Percentiles rank a stretch among this genome's conserved stretches.
These are phyloP conservation scores for Mortierella sp. DNA, from an alignment of 371 early-diverging fungal genomes.

Conservation along the genomic window DNA sequence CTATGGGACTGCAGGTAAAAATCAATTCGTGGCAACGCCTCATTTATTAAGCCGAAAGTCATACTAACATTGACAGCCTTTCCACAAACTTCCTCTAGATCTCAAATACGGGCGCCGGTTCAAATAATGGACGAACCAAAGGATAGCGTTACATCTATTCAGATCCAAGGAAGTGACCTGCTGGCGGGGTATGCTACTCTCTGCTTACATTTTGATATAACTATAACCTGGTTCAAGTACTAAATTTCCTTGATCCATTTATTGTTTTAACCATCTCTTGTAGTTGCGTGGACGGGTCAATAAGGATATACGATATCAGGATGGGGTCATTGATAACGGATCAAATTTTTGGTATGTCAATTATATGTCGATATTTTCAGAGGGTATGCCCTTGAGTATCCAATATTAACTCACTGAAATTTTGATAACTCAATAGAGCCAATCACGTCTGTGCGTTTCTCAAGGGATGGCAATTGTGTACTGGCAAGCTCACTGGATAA, in stretches of 20 bases:
- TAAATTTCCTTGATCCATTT: neutral
- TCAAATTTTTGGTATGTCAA: conserved; percentile 72
- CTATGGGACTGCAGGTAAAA: conserved; percentile 89
- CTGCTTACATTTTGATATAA: neutral
- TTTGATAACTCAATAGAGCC: conserved; percentile 65
- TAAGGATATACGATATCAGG: conserved; percentile 90
- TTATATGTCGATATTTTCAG: neutral
- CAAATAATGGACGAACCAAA: conserved; percentile 90
- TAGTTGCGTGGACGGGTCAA: conserved; percentile 86
- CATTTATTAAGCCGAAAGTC: neutral
- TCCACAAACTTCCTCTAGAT: conserved; percentile 57
- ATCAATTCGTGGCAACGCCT: neutral
- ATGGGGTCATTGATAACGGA: conserved; percentile 79
- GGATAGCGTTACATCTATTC: conserved; percentile 88
- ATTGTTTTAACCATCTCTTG: neutral
- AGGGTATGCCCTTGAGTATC: neutral
- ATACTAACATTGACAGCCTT: neutral
- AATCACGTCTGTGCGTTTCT: conserved; percentile 81
- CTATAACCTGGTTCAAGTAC: neutral
- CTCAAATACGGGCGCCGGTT: conserved; percentile 78
- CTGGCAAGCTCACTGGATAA: conserved; percentile 81
- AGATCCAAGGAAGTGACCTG: conserved; percentile 77
- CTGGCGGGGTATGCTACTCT: conserved; percentile 72
- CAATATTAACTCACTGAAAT: neutral
- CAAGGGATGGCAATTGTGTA: conserved; percentile 83